phyloP scores from a whole-genome alignment of 1,284 basidiomycete genomes.

The Cutaneotrichosporon spelunceum region DNA sequence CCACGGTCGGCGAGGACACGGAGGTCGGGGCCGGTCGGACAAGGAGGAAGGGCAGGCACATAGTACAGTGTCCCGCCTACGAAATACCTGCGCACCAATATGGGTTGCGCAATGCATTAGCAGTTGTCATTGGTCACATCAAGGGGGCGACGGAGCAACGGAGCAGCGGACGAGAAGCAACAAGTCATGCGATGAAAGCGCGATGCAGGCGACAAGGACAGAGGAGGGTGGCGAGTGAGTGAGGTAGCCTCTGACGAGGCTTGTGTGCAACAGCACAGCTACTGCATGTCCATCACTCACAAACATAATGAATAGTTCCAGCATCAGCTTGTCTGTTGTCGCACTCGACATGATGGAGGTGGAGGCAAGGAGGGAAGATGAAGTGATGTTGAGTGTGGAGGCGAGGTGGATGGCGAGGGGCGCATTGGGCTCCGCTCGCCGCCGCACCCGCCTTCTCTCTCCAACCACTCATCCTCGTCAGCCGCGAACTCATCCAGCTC shows the following conservation, averaged over 20 bases:
- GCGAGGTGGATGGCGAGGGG: too few species aligned
- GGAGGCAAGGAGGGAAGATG: too few species aligned
- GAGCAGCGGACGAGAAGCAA: neutral
- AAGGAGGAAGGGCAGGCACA: neutral
- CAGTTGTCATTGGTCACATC: neutral
- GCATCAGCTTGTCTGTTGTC: too few species aligned
- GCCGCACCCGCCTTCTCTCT: too few species aligned
- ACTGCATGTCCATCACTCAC: too few species aligned
- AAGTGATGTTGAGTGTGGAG: too few species aligned
- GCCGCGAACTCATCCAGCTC: too few species aligned
- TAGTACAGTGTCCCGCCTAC: neutral
- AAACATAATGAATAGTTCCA: neutral
- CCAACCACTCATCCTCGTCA: too few species aligned
- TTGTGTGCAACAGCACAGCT: neutral
- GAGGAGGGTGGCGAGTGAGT: neutral
- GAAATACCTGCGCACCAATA: slow-evolving; percentile 1
- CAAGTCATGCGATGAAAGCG: neutral
- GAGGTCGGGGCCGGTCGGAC: neutral
- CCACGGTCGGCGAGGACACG: neutral
- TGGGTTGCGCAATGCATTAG: neutral
- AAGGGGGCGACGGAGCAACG: neutral
- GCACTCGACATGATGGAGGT: too few species aligned
- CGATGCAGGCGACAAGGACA: neutral
- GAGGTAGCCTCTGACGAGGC: neutral
- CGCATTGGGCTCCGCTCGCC: too few species aligned